Base-by-base conservation (phyloP, 306 rosid species). In the Morella rubra region DNA sequence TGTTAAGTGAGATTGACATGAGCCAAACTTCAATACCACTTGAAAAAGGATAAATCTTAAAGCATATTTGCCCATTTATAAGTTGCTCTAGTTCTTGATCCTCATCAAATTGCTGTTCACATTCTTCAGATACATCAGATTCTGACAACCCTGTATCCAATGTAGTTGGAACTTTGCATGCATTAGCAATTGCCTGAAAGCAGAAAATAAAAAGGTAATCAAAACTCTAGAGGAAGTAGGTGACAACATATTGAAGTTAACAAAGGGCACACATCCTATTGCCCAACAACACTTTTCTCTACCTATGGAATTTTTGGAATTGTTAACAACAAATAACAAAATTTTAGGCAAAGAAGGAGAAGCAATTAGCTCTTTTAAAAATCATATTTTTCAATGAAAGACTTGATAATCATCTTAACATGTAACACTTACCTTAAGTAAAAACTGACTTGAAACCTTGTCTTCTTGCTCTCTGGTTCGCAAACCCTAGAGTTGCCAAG, bases 381-480 rank as follows among this genome's bases (percentile, higher is more conserved):
- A 76, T 65, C 72, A 24, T 73, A 81, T 76, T 44, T 54, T 69
- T 77, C 61, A 69, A 55, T 64, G 37, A 73, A 45, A 73, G 62
- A 61, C 59, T 73, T 76, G 56, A 82, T 72, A 51, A 74, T 50
- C 41, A 72, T 70, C 67, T 70, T n/a, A 24, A 73, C 51, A 71
- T 60, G 71, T 32, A 53, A 72, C 49, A 74, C 86, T 27, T 59
- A 91, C 98, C 97, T 94, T 85, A 75, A 94, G 90, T 75, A 94
- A 76, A 78, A 90, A 74, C 81, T 81, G 83, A 79, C 97, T 89
- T 49, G 98, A 88, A 59, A 92, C 83, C 81, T 69, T 76, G 56
- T 92, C 98, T 80, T 94, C 97, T 84, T 90, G 89, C 85, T 94
- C 97, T 80, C 96, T 88, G 20, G 86, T 92, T 18, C 92, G 97